Evolutionary conservation across 768 basidiomycete species (phyloP).

Genomic region (Termitomyces sp.): DNA sequence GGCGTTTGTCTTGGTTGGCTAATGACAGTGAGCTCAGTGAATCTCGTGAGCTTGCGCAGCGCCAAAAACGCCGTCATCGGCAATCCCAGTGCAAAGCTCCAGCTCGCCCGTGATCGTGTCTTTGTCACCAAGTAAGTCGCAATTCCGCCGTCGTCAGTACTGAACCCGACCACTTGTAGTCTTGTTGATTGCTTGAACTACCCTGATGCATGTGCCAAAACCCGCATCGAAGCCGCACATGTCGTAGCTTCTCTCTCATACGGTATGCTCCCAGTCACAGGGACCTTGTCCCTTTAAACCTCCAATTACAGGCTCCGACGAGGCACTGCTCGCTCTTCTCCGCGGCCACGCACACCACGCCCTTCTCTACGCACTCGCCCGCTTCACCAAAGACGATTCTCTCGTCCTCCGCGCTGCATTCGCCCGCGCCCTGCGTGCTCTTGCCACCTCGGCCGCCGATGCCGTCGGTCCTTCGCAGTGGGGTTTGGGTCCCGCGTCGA

Average conservation of each 20-base stretch:
- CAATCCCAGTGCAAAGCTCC: slow-evolving; percentile 66
- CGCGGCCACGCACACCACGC: slow-evolving; percentile 52
- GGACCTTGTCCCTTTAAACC: background rate
- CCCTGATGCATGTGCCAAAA: slow-evolving; percentile 30
- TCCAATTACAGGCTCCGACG: slow-evolving; percentile 45
- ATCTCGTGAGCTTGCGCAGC: slow-evolving; percentile 46
- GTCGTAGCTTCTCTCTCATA: slow-evolving; percentile 70
- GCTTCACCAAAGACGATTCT: slow-evolving; percentile 32
- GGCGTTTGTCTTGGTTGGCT: background rate
- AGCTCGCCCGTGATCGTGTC: slow-evolving; percentile 48
- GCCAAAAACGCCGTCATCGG: slow-evolving; percentile 77
- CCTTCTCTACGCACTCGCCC: slow-evolving; percentile 57
- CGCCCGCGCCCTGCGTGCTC: slow-evolving; percentile 55
- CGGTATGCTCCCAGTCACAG: slow-evolving; percentile 28
- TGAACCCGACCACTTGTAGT: slow-evolving; percentile 25
- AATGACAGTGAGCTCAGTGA: slow-evolving; percentile 22
- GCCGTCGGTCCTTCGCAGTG: slow-evolving; percentile 65
- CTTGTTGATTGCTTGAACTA: slow-evolving; percentile 57
- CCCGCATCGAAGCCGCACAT: slow-evolving; percentile 71
- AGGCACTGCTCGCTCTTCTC: slow-evolving; percentile 53
- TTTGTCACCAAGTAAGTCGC: slow-evolving; percentile 56
- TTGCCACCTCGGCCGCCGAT: slow-evolving; percentile 58
- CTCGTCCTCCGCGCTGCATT: slow-evolving; percentile 48
- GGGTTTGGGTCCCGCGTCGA: slow-evolving; percentile 47
- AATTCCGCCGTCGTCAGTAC: slow-evolving; percentile 20